Evolutionary conservation across 192 early-diverging fungal genomes (phyloP), one percentile per base, ranked within the genome.

Genomic region (Jimgerdemannia flammicorona): DNA sequence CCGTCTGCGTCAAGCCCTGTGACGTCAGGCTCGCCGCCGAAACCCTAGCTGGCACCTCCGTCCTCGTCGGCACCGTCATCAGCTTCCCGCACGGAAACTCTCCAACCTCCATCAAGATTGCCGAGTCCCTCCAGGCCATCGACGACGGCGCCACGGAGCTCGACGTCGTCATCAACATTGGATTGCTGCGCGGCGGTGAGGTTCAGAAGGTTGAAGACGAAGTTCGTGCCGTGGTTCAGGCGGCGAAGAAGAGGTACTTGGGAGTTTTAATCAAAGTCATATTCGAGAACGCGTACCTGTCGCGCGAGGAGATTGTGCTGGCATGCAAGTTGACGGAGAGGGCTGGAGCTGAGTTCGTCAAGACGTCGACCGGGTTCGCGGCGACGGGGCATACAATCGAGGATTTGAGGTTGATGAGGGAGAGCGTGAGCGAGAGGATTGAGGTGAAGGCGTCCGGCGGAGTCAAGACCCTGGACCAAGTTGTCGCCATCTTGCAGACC

Each of bases 1-100:
- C 86, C 40, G 87, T 90, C 3, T 90, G 89, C 74, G 89, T 90
- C 66, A 87, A 87, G 44, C 86, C 89, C n/a, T 88, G 89, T 76
- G 87, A 90, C 67, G 86, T 90, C 19, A 79, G 78, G 65, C 70
- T 84, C 11, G 89, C 89, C 3, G 69, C 81, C 11, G 70, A 78
- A 3, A 67, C 72, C 2, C 79, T 90, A 3, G 41, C 77, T 18
- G 81, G 74, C 70, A 84, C 81, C 41, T 67, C 63, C n/a, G 88
- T 90, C 3, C 74, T 80, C n/a, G 87, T 90, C 0, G 85, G 88
- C 44, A 88, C 88, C 0, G 88, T 90, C 1, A 87, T 90, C 64
- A 85, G 85, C 1, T 90, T 90, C 74, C 88, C 88, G 63, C 88
- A 90, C 40, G 88, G 88, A 39, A 90, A 84, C 73, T 75, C 87